Conservation (phyloP, 192 early-diverging fungal genomes). For the Mortierella claussenii region DNA sequence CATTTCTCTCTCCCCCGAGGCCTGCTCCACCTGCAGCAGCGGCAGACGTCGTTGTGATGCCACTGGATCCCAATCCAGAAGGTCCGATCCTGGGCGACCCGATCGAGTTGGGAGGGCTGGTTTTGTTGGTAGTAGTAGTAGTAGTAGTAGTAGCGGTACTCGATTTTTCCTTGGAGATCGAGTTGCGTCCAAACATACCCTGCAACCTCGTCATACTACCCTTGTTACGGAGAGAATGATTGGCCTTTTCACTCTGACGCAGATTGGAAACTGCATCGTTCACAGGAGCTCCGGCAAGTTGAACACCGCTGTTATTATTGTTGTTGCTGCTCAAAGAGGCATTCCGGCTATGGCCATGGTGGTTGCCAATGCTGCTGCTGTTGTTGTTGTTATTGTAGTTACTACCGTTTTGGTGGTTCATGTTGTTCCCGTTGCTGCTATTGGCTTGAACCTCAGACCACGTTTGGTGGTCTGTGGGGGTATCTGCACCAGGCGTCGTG, state of each 20-base stretch:
- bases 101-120: neutral
- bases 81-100: conserved; percentile 4
- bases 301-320: neutral
- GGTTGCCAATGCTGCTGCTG: neutral
- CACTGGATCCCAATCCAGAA: neutral
- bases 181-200: conserved; percentile 30
- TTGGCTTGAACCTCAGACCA: conserved; percentile 41
- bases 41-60: conserved; percentile 7
- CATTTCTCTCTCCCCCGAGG: no score
- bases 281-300: neutral
- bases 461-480: conserved; percentile 35
- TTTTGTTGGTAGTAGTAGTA: no score
- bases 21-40: neutral
- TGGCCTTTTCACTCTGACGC: conserved; percentile 29
- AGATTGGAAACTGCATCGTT: conserved; percentile 26
- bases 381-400: neutral
- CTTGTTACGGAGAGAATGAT: conserved; percentile 15
- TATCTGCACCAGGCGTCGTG: conserved; percentile 13
- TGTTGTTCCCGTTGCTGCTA: neutral
- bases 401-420: neutral
- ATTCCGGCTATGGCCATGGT: neutral
- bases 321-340: neutral
- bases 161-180: conserved; percentile 5
- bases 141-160: no score
- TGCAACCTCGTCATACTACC: conserved; percentile 28